Evolutionary conservation across 768 basidiomycete genomes (phyloP).

Genomic region (Amanita muscaria): DNA sequence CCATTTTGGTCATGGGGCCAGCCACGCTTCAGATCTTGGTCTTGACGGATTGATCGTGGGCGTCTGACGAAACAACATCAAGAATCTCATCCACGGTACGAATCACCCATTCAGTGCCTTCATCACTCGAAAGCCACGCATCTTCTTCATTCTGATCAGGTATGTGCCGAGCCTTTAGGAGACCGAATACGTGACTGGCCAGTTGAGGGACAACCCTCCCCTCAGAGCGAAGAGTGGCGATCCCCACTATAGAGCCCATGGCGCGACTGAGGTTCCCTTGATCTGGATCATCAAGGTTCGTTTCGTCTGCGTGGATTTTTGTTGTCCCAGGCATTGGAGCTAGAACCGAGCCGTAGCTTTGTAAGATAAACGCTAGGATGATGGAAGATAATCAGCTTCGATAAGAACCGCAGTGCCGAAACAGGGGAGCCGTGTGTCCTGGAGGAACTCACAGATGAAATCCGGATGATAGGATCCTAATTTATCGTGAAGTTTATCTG

Average conservation of each 20-base stretch:
- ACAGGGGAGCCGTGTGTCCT: conserved; percentile 7
- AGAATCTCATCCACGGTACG: conserved; percentile 74
- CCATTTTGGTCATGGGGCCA: conserved; percentile 29
- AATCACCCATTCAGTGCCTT: conserved; percentile 85
- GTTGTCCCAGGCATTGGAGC: conserved; percentile 59
- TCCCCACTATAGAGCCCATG: conserved; percentile 76
- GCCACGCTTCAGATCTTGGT: conserved; percentile 48
- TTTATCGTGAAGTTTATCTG: conserved; percentile 82
- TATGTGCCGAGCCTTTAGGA: conserved; percentile 71
- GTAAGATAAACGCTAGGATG: conserved; percentile 71
- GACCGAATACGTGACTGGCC: conserved; percentile 81
- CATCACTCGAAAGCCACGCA: conserved; percentile 73
- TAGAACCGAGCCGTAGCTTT: conserved; percentile 73
- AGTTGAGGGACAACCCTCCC: conserved; percentile 81
- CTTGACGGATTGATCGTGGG: conserved; percentile 35
- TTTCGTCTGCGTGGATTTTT: conserved; percentile 32
- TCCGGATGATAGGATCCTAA: conserved; percentile 86
- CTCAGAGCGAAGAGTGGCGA: conserved; percentile 79
- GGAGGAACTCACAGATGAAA: conserved; percentile 71
- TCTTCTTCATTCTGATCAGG: conserved; percentile 61
- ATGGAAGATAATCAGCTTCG: conserved; percentile 24
- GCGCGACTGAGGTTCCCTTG: conserved; percentile 83
- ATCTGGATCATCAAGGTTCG: conserved; percentile 38
- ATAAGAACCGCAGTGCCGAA: too few relatives aligned
- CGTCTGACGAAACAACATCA: conserved; percentile 55